A percentile compares a stretch with the other conserved stretches of the same genome.
phyloP scores from a whole-genome alignment of 805 yeast genomes.

The Jamesozyma rosinii region DNA sequence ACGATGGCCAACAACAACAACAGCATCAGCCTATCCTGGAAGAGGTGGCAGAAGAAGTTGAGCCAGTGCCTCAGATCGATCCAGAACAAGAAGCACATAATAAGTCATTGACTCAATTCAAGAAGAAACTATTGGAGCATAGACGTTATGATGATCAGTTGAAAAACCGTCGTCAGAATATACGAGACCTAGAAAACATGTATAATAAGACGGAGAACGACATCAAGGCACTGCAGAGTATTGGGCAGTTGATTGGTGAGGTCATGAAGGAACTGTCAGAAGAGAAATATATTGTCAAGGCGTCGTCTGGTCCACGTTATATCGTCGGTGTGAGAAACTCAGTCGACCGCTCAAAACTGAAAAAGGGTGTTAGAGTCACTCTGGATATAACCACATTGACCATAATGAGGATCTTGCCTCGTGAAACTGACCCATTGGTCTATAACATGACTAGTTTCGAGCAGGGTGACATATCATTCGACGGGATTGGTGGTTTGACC shows the following conservation, averaged over 20 bases:
- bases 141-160: constrained; percentile 89
- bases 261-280: constrained; percentile 90
- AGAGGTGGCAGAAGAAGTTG: constrained; percentile 6
- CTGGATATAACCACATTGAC: constrained; percentile 96
- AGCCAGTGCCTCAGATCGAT: constrained; percentile 37
- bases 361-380: constrained; percentile 93
- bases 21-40: constrained; percentile 18
- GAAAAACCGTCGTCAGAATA: constrained; percentile 71
- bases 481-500: constrained; percentile 90
- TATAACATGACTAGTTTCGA: constrained; percentile 97
- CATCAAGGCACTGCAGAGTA: constrained; percentile 91
- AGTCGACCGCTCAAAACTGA: constrained; percentile 69
- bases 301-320: constrained; percentile 93
- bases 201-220: constrained; percentile 93
- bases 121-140: constrained; percentile 82
- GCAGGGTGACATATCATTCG: constrained; percentile 93
- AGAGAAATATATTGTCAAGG: constrained; percentile 91
- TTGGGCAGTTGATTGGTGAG: constrained; percentile 96
- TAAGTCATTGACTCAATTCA: constrained; percentile 67
- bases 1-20: constrained; percentile 5
- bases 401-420: constrained; percentile 91
- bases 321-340: constrained; percentile 96
- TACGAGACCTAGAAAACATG: constrained; percentile 73
- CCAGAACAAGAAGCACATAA: constrained; percentile 52
- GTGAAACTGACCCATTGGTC: constrained; percentile 96